Evolutionary conservation across 106 monocot genomes (phyloP).

Genomic region (Dendrobium officinale): DNA sequence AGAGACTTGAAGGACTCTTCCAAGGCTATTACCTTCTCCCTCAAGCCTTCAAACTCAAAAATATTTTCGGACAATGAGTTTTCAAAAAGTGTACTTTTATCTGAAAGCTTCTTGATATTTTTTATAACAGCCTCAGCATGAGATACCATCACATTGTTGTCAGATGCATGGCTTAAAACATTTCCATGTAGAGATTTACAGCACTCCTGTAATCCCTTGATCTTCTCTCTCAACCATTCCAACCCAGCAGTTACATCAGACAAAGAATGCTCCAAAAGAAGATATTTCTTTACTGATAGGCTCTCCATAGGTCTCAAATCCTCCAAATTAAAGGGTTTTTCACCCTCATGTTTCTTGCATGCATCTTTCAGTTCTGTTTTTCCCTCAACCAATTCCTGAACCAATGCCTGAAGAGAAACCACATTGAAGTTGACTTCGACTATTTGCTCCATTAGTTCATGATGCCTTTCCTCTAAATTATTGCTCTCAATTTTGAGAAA

Average conservation of each 20-base stretch:
- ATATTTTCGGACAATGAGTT: conserved; percentile 59
- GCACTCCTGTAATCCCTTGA: conserved; percentile 50
- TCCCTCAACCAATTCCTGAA: conserved; percentile 38
- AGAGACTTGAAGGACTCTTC: conserved; percentile 54
- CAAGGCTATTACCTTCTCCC: conserved; percentile 41
- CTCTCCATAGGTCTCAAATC: conserved; percentile 42
- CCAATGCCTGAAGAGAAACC: conserved; percentile 37
- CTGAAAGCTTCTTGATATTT: conserved; percentile 48
- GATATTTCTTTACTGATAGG: conserved; percentile 37
- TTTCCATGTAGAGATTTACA: conserved; percentile 30
- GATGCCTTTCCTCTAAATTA: conserved; percentile 30
- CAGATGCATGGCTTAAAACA: conserved; percentile 23
- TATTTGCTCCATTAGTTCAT: conserved; percentile 32
- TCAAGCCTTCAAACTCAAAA: conserved; percentile 55
- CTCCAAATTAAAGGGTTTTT: conserved; percentile 31
- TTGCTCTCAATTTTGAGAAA: conserved; percentile 22
- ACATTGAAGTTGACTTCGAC: conserved; percentile 22
- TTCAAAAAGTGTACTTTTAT: conserved; percentile 51
- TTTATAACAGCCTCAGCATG: conserved; percentile 31
- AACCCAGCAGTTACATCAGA: conserved; percentile 48
- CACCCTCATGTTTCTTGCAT: conserved; percentile 37
- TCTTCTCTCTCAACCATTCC: conserved; percentile 42
- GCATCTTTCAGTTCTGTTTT: conserved; percentile 40
- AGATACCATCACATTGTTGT: conserved; percentile 28
- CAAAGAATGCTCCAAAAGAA: conserved; percentile 50